phyloP scores from a whole-genome alignment of 768 basidiomycete species.

The Tulasnella sp. region DNA sequence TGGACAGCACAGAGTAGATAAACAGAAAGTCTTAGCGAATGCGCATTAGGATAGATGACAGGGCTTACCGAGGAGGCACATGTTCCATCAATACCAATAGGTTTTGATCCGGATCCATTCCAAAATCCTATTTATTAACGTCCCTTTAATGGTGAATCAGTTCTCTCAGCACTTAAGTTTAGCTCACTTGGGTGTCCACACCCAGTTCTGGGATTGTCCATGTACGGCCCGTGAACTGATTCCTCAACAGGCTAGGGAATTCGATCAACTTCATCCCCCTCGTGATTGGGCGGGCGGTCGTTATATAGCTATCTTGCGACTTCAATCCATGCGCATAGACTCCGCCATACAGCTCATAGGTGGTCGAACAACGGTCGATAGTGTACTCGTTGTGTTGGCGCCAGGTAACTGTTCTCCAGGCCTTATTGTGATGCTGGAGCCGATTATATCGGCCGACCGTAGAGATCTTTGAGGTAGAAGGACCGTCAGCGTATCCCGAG shows the following conservation, averaged over 20 bases:
- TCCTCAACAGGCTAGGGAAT: conserved; percentile 1
- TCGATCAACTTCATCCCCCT: conserved; percentile 5
- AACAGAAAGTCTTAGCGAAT: too few species aligned
- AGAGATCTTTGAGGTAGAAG: background rate
- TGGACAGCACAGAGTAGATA: background rate
- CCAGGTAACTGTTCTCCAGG: conserved; percentile 5
- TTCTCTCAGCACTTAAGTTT: background rate
- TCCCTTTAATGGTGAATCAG: too few species aligned
- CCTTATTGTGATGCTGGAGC: background rate
- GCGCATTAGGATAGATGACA: too few species aligned
- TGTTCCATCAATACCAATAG: conserved; percentile 5
- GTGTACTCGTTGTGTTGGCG: background rate
- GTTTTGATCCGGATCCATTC: conserved; percentile 14
- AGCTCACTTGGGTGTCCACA: conserved; percentile 1
- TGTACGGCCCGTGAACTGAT: background rate
- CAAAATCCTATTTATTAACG: too few species aligned
- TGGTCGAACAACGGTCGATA: background rate
- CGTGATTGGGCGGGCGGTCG: background rate
- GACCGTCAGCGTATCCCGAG: conserved; percentile 1
- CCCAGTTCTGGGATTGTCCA: conserved; percentile 8
- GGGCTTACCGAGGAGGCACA: background rate
- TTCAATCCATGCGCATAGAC: conserved; percentile 6
- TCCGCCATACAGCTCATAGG: conserved; percentile 9
- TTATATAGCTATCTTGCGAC: too few species aligned
- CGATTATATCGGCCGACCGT: background rate